Percentiles rank a stretch among this genome's conserved stretches.
These are phyloP conservation scores for Aspergillus alliaceus DNA, from an alignment of 2,329 filamentous ascomycete genomes.

Conservation along the genomic window DNA sequence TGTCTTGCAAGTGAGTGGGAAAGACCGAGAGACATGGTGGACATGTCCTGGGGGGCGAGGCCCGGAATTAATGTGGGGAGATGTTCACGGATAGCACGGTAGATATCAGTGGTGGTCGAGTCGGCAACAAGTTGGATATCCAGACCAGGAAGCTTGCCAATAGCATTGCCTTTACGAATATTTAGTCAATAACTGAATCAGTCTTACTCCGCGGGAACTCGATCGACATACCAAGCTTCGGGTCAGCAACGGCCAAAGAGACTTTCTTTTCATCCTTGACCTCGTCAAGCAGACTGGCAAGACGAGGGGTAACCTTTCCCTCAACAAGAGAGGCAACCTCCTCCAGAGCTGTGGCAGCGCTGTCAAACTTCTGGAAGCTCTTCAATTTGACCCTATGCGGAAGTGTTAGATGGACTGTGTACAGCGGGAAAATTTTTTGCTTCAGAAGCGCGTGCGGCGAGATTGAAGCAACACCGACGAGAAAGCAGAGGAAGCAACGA, in stretches of 20 bases:
- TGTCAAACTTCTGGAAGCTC: slow-evolving; percentile 96
- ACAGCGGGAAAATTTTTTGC: slow-evolving; percentile 28
- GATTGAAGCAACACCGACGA: neutral
- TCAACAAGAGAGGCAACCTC: slow-evolving; percentile 87
- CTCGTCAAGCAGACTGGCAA: slow-evolving; percentile 77
- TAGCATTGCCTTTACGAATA: slow-evolving; percentile 64
- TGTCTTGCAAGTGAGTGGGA: slow-evolving; percentile 95
- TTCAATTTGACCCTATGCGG: slow-evolving; percentile 79
- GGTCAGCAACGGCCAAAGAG: slow-evolving; percentile 88
- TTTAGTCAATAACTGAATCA: slow-evolving; percentile 15
- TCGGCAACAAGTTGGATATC: slow-evolving; percentile 83
- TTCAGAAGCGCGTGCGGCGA: slow-evolving; percentile 1
- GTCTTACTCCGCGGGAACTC: neutral
- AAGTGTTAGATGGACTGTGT: slow-evolving; percentile 23
- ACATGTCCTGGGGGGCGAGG: slow-evolving; percentile 78
- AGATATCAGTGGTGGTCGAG: slow-evolving; percentile 80
- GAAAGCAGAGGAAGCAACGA: slow-evolving; percentile 23
- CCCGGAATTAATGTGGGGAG: slow-evolving; percentile 88
- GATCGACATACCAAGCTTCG: slow-evolving; percentile 67
- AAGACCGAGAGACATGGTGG: slow-evolving; percentile 92
- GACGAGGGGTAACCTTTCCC: slow-evolving; percentile 88
- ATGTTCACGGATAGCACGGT: slow-evolving; percentile 90
- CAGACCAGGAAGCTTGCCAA: slow-evolving; percentile 86
- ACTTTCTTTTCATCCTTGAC: slow-evolving; percentile 98
- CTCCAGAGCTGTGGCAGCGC: slow-evolving; percentile 82